Base-by-base conservation (phyloP, 805 yeast genomes). In the Hanseniaspora hatyaiensis region DNA sequence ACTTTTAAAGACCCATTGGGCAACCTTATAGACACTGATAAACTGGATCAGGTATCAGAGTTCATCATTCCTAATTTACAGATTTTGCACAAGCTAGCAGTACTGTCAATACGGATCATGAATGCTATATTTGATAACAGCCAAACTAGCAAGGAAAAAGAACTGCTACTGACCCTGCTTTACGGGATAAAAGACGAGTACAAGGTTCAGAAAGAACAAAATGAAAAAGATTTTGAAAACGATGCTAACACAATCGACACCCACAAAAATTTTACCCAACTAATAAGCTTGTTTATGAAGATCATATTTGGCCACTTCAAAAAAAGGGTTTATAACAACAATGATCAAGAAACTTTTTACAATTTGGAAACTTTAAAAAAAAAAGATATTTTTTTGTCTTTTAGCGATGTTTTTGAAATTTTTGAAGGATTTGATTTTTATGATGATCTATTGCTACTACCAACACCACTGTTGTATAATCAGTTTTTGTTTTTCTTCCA, bases 401-500 rank as follows among this genome's bases (percentile, higher is more conserved):
- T 36, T 31, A 28, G 49, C 2, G 42, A 45, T 28, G 42, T 45
- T 11, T 45, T 45, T 37, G 49, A 37, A 28, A 45, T 45, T 6
- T 45, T 45, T 31, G 34, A 45, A 9, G 32, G 24, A 26, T 45
- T 30, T 22, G 24, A 40, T 5, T 30, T 37, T 20, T 45, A 45
- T 9, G 26, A 45, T 20, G 49, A 45, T 37, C 26, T 45, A 18
- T 18, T 45, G 6, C 37, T 45, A 11, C 24, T 45, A 15, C 49
- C 49, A 6, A 45, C 49, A 6, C 49, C 49, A 11, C 30, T 45
- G 13, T 30, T 36, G 9, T 45, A 45, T 22, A 45, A 45, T 24
- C 49, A 45, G 22, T 45, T 45, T 45, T 37, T 45, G 28, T 45
- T 28, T 26, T 45, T 44, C 13, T 31, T 37, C 6, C 49, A 29